Base-by-base conservation (phyloP, 306 rosid genomes). In the Acacia crassicarpa region DNA sequence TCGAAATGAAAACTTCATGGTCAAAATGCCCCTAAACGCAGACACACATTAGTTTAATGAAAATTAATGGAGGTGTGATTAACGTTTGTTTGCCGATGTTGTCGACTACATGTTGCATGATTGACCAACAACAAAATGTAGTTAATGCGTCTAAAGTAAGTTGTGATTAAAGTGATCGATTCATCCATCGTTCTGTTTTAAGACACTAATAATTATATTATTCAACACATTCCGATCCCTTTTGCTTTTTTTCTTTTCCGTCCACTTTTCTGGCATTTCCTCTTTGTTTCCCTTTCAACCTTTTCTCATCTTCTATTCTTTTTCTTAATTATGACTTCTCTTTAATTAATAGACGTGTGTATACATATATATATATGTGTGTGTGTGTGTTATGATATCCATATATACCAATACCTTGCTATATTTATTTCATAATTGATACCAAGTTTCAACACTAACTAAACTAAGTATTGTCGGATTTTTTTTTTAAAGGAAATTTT, bases 1-100 rank as follows among this genome's bases (percentile, higher is more conserved):
- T 4, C 1, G 5, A 4, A 0, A 0, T 35, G 4, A 35, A 35
- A 35, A 35, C 1, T 35, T 35, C 6, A 4, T 0, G 6, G 40
- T 0, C 5, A 35, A 35, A 35, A 35, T 35, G 40, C 40, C 40
- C 40, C 40, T 7, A 30, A 2, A 30, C 32, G 2, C 32, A n/a
- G n/a, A 30, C 32, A 30, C 32, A 30, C 2, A 38, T 38, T 6
- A 38, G 1, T 6, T 38, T 6, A 6, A 38, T 6, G 1, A 38
- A 38, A 38, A 1, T 19, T 53, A 19, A 53, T 53, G 59, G 11
- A 53, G 9, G n/a, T 53, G 23, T 53, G 59, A 53, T 53, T 53
- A 53, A 53, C 59, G 59, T 53, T 17, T 19, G 22, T 53, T 53
- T 53, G 3, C 59, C 8, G 8, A 16, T 53, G 59, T 53, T 53